Evolutionary conservation across 2,329 filamentous ascomycete species (phyloP).

Genomic region (Verticillium klebahnii): DNA sequence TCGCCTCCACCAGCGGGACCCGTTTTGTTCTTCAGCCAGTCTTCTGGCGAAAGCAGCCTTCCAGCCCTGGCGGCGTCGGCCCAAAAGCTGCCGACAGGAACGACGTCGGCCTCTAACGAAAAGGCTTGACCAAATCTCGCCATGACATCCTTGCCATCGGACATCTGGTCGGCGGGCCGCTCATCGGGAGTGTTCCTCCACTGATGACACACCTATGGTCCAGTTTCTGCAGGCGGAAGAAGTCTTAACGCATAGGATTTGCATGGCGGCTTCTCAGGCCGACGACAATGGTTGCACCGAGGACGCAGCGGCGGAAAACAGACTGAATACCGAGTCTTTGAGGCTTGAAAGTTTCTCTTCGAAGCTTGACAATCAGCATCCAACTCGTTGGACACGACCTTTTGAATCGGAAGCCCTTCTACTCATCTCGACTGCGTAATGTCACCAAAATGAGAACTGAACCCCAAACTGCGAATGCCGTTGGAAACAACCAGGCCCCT

Average conservation of each 20-base stretch:
- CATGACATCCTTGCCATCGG: neutral
- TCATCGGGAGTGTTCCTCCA: neutral
- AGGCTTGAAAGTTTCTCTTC: too few species aligned
- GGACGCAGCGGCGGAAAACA: too few species aligned
- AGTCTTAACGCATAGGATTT: neutral
- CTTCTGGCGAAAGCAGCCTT: neutral
- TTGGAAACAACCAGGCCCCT: neutral
- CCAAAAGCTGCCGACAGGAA: constrained; percentile 11
- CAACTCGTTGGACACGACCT: too few species aligned
- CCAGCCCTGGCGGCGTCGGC: constrained; percentile 4
- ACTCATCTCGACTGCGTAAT: neutral
- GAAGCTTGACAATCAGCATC: too few species aligned
- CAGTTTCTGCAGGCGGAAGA: neutral
- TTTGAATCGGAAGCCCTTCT: neutral
- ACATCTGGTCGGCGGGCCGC: neutral
- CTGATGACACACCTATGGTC: neutral
- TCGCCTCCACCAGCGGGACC: neutral
- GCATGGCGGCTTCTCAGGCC: neutral
- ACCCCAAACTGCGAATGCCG: neutral
- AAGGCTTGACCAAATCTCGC: neutral
- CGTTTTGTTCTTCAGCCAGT: neutral
- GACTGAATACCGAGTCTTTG: too few species aligned
- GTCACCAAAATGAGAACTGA: constrained; percentile 6
- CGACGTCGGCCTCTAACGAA: neutral
- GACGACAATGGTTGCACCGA: neutral